Conservation (phyloP, 352 stramenopile genomes). For the Thraustochytrium sp. region DNA sequence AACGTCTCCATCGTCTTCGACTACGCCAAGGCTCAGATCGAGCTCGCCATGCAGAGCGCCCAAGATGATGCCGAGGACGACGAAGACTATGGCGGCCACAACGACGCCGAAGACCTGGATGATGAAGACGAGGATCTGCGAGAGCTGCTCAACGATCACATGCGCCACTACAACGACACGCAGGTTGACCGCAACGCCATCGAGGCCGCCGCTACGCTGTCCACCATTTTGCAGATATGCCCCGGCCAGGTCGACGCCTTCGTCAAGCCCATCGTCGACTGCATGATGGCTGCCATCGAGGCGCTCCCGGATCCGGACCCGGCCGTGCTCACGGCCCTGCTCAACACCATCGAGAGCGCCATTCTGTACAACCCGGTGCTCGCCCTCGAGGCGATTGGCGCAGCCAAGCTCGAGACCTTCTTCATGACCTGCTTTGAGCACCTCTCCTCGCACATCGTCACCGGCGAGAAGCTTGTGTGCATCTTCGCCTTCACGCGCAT, state of each 20-base stretch:
- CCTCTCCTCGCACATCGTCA: conserved; percentile 4
- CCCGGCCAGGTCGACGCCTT: conserved; percentile 12
- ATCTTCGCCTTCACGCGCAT: not conserved
- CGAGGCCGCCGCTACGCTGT: not conserved
- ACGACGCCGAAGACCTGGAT: not conserved
- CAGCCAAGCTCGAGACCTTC: not conserved
- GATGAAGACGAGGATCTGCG: not conserved
- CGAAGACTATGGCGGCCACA: not conserved
- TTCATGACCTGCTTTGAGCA: conserved; percentile 1
- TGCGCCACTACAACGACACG: not conserved
- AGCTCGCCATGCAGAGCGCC: not conserved
- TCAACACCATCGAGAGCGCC: not conserved
- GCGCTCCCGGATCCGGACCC: not conserved
- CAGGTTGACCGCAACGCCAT: not conserved
- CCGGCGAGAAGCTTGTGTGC: not conserved
- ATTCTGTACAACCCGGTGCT: conserved; percentile 25
- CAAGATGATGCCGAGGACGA: not conserved
- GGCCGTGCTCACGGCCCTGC: not conserved
- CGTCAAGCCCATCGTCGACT: conserved; percentile 5
- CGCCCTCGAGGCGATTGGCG: not conserved
- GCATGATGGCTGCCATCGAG: not conserved
- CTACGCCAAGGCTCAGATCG: not conserved
- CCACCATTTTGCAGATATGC: not conserved
- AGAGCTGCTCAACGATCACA: not conserved
- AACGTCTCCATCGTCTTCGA: not conserved